Evolutionary conservation across 2,329 filamentous ascomycete genomes (phyloP).

Genomic region (Fusarium subtropicale): DNA sequence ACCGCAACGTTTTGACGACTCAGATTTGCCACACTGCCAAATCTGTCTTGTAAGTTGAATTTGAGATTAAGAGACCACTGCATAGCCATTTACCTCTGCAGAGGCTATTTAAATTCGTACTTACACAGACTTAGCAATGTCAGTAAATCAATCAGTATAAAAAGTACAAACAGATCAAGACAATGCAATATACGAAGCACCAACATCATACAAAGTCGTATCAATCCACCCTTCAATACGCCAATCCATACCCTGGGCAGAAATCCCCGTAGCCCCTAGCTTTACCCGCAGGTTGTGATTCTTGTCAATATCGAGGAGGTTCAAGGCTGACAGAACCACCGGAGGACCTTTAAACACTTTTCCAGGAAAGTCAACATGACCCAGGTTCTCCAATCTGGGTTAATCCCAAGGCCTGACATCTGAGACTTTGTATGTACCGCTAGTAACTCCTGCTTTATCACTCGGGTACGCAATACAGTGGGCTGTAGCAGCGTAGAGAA

Average conservation of each 20-base stretch:
- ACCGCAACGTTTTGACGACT: too few relatives aligned
- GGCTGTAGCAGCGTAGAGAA: not conserved
- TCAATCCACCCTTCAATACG: not conserved
- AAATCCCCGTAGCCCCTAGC: not conserved
- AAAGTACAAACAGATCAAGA: too few relatives aligned
- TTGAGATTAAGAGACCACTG: too few relatives aligned
- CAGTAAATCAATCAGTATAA: too few relatives aligned
- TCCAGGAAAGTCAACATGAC: not conserved
- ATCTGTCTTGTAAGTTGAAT: too few relatives aligned
- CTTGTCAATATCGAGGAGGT: not conserved
- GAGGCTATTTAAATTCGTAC: too few relatives aligned
- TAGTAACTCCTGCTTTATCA: not conserved
- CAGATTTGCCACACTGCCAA: too few relatives aligned
- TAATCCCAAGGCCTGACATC: not conserved
- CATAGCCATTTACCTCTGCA: too few relatives aligned
- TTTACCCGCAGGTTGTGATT: not conserved
- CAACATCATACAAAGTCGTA: not conserved
- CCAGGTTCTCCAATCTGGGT: not conserved
- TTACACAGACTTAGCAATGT: too few relatives aligned
- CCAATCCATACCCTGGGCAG: not conserved
- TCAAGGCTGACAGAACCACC: not conserved
- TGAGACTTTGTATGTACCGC: not conserved
- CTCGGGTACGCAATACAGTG: not conserved
- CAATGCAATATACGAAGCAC: not conserved
- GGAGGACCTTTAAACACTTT: not conserved